Percentiles rank a stretch among this genome's conserved stretches.
phyloP scores from a whole-genome alignment of 257 asterid genomes.

The Handroanthus guayacan region DNA sequence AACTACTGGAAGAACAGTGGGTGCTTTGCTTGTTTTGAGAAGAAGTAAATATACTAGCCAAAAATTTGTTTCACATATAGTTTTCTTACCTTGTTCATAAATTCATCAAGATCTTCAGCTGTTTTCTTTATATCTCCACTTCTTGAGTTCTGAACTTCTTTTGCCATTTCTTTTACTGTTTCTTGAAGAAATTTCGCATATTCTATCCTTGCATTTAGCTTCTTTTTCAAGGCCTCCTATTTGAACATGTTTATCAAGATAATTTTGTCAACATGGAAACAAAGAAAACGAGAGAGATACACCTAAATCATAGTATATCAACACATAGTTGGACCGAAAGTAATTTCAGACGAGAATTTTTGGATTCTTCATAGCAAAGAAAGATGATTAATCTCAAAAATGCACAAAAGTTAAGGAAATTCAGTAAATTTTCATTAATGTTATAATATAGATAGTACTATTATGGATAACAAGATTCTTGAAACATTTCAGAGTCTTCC shows the following conservation, averaged over 20 bases:
- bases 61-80: background rate
- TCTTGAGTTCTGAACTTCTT: slow-evolving; percentile 89
- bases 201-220: slow-evolving; percentile 85
- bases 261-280: slow-evolving; percentile 15
- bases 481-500: slow-evolving; percentile 17
- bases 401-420: background rate
- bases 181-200: slow-evolving; percentile 99
- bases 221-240: slow-evolving; percentile 87
- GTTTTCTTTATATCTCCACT: slow-evolving; percentile 91
- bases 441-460: background rate
- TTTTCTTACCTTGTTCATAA: slow-evolving; percentile 76
- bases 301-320: slow-evolving; percentile 22
- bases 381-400: slow-evolving; percentile 10
- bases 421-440: slow-evolving; percentile 15
- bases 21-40: slow-evolving; percentile 17
- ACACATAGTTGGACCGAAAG: slow-evolving; percentile 18
- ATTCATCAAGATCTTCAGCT: slow-evolving; percentile 96
- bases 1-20: slow-evolving; percentile 16
- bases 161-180: slow-evolving; percentile 97
- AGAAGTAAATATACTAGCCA: background rate
- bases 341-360: slow-evolving; percentile 4
- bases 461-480: slow-evolving; percentile 9
- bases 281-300: slow-evolving; percentile 19
- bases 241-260: slow-evolving; percentile 31
- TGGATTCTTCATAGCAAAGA: slow-evolving; percentile 19